Conservation (phyloP, 148 eudicot species). For the Nepenthes gracilis region DNA sequence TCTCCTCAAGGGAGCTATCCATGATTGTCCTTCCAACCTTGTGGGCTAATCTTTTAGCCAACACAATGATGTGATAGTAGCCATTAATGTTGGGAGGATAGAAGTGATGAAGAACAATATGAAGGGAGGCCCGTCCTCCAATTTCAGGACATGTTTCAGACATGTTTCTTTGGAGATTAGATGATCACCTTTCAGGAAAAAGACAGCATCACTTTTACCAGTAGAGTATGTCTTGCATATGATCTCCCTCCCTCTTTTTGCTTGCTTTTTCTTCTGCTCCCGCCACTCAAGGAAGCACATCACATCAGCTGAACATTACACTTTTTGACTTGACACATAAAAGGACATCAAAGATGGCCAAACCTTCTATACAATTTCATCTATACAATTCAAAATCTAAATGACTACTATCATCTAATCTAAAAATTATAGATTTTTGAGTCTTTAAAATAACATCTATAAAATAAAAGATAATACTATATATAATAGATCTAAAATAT, state of each 20-base stretch:
- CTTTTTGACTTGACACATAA: background rate
- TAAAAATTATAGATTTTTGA: too few species aligned
- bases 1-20: background rate
- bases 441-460: too few species aligned
- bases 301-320: background rate
- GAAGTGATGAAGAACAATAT: slow-evolving; percentile 7
- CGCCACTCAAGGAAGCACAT: background rate
- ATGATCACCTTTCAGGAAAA: background rate
- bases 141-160: slow-evolving; percentile 43
- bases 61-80: slow-evolving; percentile 15
- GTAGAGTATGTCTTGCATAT: background rate
- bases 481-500: too few species aligned
- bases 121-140: slow-evolving; percentile 12
- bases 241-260: background rate
- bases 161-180: slow-evolving; percentile 31
- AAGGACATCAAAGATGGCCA: too few species aligned
- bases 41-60: slow-evolving; percentile 14
- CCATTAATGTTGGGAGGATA: slow-evolving; percentile 13
- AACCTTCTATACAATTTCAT: too few species aligned
- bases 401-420: too few species aligned
- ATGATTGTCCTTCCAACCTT: slow-evolving; percentile 1
- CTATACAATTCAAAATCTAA: too few species aligned
- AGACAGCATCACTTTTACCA: background rate
- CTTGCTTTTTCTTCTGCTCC: background rate
- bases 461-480: too few species aligned